Evolutionary conservation across 768 basidiomycete species (phyloP).

Genomic region (Suillus alpinus): DNA sequence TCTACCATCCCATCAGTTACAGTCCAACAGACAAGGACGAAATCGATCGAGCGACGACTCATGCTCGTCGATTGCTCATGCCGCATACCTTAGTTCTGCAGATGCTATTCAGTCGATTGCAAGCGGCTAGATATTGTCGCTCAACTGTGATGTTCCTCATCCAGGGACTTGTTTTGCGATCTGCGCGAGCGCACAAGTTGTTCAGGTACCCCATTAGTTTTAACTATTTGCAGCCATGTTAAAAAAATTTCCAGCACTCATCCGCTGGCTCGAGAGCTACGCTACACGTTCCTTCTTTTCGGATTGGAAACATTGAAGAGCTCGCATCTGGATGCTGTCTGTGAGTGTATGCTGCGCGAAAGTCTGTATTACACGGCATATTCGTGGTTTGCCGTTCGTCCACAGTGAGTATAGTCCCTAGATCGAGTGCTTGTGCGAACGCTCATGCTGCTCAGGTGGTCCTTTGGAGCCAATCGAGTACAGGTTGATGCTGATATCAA

Average conservation of each 20-base stretch:
- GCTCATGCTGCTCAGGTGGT: constrained; percentile 63
- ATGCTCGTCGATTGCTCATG: constrained; percentile 72
- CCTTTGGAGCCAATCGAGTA: constrained; percentile 90
- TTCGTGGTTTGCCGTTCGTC: constrained; percentile 90
- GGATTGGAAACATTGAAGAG: constrained; percentile 91
- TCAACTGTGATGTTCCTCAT: constrained; percentile 83
- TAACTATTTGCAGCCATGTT: neutral
- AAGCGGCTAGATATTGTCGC: constrained; percentile 87
- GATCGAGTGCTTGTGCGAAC: constrained; percentile 1
- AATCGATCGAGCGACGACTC: constrained; percentile 68
- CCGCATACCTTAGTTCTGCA: constrained; percentile 85
- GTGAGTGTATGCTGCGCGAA: constrained; percentile 74
- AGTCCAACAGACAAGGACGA: constrained; percentile 84
- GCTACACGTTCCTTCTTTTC: constrained; percentile 89
- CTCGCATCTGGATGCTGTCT: constrained; percentile 78
- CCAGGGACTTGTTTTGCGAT: constrained; percentile 81
- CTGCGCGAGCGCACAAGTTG: constrained; percentile 60
- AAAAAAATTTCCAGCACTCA: constrained; percentile 63
- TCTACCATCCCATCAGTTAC: constrained; percentile 81
- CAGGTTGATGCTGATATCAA: constrained; percentile 89
- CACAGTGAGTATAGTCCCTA: constrained; percentile 63
- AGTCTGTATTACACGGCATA: constrained; percentile 78
- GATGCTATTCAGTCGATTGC: constrained; percentile 87
- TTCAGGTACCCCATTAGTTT: constrained; percentile 58
- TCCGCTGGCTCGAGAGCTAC: constrained; percentile 83